Evolutionary conservation across 2,329 filamentous ascomycete genomes (phyloP), one percentile per base, ranked within the genome.

Genomic region (Eurotiales sp.): DNA sequence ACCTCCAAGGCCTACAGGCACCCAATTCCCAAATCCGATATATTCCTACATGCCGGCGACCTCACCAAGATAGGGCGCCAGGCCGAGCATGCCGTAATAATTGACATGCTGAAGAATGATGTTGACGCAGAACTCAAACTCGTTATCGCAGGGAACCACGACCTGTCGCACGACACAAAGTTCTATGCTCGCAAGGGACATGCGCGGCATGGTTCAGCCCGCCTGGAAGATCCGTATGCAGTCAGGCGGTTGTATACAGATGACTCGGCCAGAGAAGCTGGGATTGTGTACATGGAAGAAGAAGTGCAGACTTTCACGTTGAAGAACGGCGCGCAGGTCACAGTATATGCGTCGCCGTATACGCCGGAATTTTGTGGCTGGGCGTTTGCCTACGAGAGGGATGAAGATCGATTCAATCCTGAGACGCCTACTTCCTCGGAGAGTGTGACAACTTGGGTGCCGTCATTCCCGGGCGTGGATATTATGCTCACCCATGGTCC

Each of bases 71-170:
- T 73, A 30, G 79, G 80, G 4, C 65, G 67, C 10, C 51, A 72
- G 10, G 37, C 62, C 12, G 77, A 83, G 59, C 79, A 81, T 58
- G 59, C 72, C 25, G 54, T 59, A 10, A 73, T 75, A 2, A 58
- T 82, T 12, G 59, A 70, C 4, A 72, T 80, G 65, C 68, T 84
- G 6, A 63, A 66, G 11, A 58, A 59, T 1, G 47, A 50, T 8
- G 73, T 80, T 30, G 66, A 78, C 12, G 80, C 80, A 2, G 73
- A 76, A 8, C 63, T 85, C 4, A 85, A 84, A 59, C 69, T 85
- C 21, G 76, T 85, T 17, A 84, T 85, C 53, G 77, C 82, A 0
- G 82, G 82, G 0, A 85, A 85, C 59, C 82, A 85, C 64, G 82
- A 84, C 59, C 69, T 82, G 39, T 77, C 75, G 3, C 71, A 85